Evolutionary conservation across 2,329 filamentous ascomycete genomes (phyloP), one percentile per base, ranked within the genome.

Genomic region (Penicillium italicum): DNA sequence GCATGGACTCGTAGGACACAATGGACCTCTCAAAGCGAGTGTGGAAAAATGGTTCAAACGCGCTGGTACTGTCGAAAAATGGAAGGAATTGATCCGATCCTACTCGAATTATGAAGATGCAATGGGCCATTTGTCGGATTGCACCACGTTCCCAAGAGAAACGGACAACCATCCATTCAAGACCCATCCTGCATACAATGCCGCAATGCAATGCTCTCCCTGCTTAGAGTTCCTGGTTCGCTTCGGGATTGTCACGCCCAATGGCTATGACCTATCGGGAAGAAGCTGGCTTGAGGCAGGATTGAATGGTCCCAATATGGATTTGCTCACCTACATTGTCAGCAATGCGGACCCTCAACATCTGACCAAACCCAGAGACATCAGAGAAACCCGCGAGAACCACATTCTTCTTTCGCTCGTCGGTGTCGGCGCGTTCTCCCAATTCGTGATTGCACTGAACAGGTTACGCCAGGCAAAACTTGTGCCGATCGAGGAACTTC

Each of bases 241-340:
- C 1, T 28, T 28, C 3, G 28, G 12, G 4, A 41, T 53, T 7
- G 51, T 42, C 22, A 36, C 11, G 0, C 18, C 26, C 9, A 42
- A 12, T 12, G 51, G 51, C 4, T 53, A 53, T 22, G 51, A 53
- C 12, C 16, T 41, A n/a, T 53, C 51, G 6, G 51, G 44, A 10
- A 40, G 51, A 14, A 53, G 20, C 22, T 53, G 51, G 51, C 16
- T 53, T 9, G 44, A 53, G 20, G 51, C 51, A 30, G 51, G 20
- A 26, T 28, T 53, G 8, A 42, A 42, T n/a, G 44, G 51, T 4
- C n/a, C 18, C 16, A 53, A 53, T 24, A n/a, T 42, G 37, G 43
- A 36, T n/a, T 28, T 53, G 14, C 44, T 53, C 16, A 41, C 43
- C 9, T 48, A 34, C 44, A 22, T 49, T 38, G 30, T 40, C 16